These are phyloP conservation scores for Brasilioporus rufonigricans DNA, from an alignment of 768 basidiomycete species.

Conservation along the genomic window DNA sequence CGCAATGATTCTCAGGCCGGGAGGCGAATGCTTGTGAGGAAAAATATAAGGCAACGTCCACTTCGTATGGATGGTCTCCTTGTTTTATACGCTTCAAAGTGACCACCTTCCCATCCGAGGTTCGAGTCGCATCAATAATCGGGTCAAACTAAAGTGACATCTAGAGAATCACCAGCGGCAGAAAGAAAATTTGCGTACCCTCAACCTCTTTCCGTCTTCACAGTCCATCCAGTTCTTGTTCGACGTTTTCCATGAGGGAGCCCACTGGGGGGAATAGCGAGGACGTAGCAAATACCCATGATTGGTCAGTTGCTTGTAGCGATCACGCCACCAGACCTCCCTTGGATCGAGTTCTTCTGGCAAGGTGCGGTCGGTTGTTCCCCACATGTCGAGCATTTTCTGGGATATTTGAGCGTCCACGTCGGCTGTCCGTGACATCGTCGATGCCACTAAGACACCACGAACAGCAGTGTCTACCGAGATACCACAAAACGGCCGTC, in stretches of 20 bases:
- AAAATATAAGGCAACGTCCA: conserved; percentile 29
- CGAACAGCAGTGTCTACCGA: no score
- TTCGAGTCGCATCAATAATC: conserved; percentile 28
- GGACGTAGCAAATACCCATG: background rate
- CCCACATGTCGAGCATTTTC: background rate
- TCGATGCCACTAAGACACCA: no score
- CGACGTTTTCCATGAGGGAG: background rate
- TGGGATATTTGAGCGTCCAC: background rate
- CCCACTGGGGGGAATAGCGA: background rate
- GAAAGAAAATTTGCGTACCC: background rate
- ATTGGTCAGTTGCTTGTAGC: background rate
- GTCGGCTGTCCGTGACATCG: background rate
- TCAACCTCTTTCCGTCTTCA: background rate
- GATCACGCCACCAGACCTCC: background rate
- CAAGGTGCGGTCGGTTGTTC: background rate
- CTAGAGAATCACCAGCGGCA: background rate
- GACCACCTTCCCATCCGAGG: conserved; percentile 26
- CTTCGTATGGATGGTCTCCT: conserved; percentile 23
- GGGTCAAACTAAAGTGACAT: background rate
- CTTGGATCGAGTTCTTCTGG: background rate
- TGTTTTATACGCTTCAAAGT: conserved; percentile 27
- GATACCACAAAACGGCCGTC: no score
- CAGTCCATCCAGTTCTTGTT: background rate
- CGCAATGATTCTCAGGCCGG: conserved; percentile 32
- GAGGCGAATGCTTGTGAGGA: background rate